Conservation (phyloP, 257 asterid genomes). For the Agastache rugosa region DNA sequence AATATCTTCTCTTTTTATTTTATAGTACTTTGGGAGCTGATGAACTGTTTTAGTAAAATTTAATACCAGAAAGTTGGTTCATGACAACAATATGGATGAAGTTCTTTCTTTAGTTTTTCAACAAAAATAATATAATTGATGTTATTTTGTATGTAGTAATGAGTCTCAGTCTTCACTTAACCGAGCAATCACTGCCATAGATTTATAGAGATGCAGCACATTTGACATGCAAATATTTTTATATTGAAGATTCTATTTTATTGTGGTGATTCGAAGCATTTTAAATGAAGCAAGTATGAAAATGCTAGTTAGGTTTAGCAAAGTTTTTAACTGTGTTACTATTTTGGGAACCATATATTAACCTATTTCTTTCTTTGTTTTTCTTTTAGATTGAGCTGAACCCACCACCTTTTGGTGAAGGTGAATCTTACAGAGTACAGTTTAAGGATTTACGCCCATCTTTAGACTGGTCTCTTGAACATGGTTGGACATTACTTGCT, state of each 20-base stretch:
- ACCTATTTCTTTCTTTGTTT: constrained; percentile 23
- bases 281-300: neutral
- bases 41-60: too few species aligned
- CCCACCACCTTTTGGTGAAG: constrained; percentile 78
- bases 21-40: too few species aligned
- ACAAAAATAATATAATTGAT: constrained; percentile 6
- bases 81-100: too few species aligned
- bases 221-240: constrained; percentile 12
- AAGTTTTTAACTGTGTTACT: constrained; percentile 26
- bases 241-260: neutral
- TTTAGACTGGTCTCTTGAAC: constrained; percentile 72
- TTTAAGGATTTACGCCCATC: constrained; percentile 81
- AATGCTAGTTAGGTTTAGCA: constrained; percentile 22
- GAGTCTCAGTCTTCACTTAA: neutral
- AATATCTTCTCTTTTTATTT: too few species aligned
- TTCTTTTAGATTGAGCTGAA: constrained; percentile 62
- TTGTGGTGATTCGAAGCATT: constrained; percentile 16
- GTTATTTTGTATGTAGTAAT: neutral
- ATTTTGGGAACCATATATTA: constrained; percentile 3
- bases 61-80: too few species aligned
- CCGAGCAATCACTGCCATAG: neutral
- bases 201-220: neutral
- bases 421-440: constrained; percentile 48
- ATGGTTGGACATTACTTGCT: constrained; percentile 74
- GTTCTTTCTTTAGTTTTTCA: neutral